Evolutionary conservation across 805 yeast species (phyloP).

Genomic region (Candida saitoana): DNA sequence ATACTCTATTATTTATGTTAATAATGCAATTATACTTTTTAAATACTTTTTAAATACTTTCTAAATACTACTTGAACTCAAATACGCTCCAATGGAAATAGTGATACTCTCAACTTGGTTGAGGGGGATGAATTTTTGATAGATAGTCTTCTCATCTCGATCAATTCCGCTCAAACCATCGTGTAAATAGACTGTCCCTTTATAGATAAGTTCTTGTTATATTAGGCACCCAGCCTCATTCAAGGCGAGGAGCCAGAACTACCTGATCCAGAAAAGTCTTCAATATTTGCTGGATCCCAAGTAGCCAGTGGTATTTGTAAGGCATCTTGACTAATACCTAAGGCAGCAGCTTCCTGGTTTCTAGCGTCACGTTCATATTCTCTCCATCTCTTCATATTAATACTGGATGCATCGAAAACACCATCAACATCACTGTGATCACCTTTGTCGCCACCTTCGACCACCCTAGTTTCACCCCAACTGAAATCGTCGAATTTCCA

Average conservation of each 20-base stretch:
- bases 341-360: constrained; percentile 20
- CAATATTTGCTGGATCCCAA: constrained; percentile 41
- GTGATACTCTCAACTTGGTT: no score
- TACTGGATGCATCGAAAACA: constrained; percentile 85
- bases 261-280: constrained; percentile 19
- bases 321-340: constrained; percentile 7
- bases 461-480: constrained; percentile 94
- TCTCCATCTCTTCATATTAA: constrained; percentile 90
- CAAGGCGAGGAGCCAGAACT: constrained; percentile 2
- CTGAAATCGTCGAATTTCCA: constrained; percentile 96
- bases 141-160: no score
- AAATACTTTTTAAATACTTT: no score
- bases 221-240: no score
- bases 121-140: no score
- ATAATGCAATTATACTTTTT: no score
- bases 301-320: constrained; percentile 38
- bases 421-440: constrained; percentile 71
- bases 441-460: constrained; percentile 62
- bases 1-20: no score
- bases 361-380: constrained; percentile 78
- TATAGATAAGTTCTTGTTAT: no score
- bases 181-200: no score
- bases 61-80: no score
- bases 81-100: no score
- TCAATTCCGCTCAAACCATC: no score